Base-by-base conservation (phyloP, 164 flowering plant species). In the Magnolia sinica region DNA sequence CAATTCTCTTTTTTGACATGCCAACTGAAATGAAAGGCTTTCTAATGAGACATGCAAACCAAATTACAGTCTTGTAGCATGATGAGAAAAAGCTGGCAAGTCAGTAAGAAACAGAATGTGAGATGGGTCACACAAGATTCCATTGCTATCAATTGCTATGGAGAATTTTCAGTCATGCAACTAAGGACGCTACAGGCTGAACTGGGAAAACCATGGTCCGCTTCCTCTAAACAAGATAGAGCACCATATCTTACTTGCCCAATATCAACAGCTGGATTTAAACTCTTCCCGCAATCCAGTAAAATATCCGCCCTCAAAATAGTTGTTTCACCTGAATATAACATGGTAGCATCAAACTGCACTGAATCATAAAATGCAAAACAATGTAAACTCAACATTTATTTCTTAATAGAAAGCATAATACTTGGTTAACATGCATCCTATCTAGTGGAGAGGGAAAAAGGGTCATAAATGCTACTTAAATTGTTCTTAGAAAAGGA, bases 251-350 rank as follows among this genome's bases (percentile, higher is more conserved):
- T 70, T 72, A 72, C 74, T 29, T 72, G 74, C 64, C 74, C 74
- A 52, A 72, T 51, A 55, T 72, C 74, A 72, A 72, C 52, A 19
- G 74, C 74, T 52, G 74, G 74, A 58, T 72, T 72, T 52, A 72
- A 29, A 29, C 74, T 72, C 65, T 72, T 72, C 74, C 74, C 74
- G 23, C 64, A 72, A 55, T 72, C 74, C 29, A 72, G 65, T 10
- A 72, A 31, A 52, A 72, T 64, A 72, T 72, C 74, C 23, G 74
- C 64, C 74, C 74, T 72, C 64, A 72, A 22, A 55, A 72, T 58
- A 22, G 31, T 72, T 22, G 74, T 72, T 72, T 72, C 74, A 29
- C 74, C 74, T 72, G 74, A 70, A 7, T 19, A 70, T n/a, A 70
- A 3, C 9, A 70, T 18, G 61, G 18, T 16, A 16, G 18, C 16